phyloP scores from a whole-genome alignment of 768 basidiomycete species.

The Omphalotus guepiniiformis region DNA sequence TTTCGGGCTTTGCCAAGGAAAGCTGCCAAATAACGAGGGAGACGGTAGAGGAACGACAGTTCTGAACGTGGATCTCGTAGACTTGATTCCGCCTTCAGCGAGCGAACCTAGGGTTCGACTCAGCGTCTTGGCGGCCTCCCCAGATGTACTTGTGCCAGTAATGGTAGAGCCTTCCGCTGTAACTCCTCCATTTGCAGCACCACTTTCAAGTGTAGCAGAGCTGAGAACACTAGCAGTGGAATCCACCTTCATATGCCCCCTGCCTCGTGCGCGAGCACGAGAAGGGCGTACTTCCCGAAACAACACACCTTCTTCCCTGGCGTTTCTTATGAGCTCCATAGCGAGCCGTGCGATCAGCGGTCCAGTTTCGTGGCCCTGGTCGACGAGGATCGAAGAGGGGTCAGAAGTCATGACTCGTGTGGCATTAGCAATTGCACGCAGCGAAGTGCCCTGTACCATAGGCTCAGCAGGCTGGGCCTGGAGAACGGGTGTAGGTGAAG shows the following conservation, averaged over 20 bases:
- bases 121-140: conserved; percentile 5
- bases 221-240: too few species aligned
- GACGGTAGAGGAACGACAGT: conserved; percentile 5
- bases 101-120: conserved; percentile 2
- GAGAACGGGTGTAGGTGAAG: conserved; percentile 4
- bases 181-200: not conserved
- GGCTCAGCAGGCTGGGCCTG: conserved; percentile 16
- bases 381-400: conserved; percentile 62
- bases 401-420: conserved; percentile 86
- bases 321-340: conserved; percentile 60
- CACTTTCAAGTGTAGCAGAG: too few species aligned
- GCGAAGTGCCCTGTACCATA: conserved; percentile 68
- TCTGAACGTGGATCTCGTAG: not conserved
- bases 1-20: not conserved
- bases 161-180: not conserved
- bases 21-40: conserved; percentile 3
- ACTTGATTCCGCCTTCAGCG: not conserved
- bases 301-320: conserved; percentile 59
- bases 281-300: conserved; percentile 23
- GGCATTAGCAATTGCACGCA: conserved; percentile 77
- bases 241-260: too few species aligned
- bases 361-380: conserved; percentile 62
- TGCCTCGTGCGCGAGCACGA: conserved; percentile 1
- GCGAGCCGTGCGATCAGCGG: conserved; percentile 61
- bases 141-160: not conserved